Evolutionary conservation across 768 basidiomycete species (phyloP).

Genomic region (Tylopilus intermedius): DNA sequence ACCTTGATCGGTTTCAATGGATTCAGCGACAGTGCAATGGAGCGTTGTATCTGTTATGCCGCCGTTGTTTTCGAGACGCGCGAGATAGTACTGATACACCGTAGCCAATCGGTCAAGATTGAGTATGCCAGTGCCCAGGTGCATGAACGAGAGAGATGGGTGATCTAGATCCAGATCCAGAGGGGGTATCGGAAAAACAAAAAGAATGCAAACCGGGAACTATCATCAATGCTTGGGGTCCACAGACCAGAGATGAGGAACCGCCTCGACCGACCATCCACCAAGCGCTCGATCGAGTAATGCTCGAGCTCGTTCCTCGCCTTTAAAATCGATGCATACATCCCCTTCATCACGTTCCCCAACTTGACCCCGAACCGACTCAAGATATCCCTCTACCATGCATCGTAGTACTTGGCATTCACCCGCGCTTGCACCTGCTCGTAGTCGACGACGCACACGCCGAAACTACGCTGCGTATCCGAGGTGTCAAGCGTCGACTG

Average conservation of each 20-base stretch:
- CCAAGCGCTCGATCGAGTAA: conserved; percentile 90
- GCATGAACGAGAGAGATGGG: conserved; percentile 1
- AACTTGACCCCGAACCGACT: conserved; percentile 90
- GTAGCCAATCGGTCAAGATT: too few species aligned
- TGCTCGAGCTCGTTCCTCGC: conserved; percentile 94
- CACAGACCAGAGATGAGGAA: conserved; percentile 25
- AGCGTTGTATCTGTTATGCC: too few species aligned
- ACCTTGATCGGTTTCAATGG: too few species aligned
- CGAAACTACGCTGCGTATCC: conserved; percentile 87
- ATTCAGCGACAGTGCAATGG: too few species aligned
- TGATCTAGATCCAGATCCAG: conserved; percentile 15
- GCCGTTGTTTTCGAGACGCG: too few species aligned
- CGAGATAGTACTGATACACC: too few species aligned
- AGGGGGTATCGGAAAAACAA: conserved; percentile 10
- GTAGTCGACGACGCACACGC: conserved; percentile 92
- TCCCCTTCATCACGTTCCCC: conserved; percentile 95
- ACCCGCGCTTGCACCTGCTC: conserved; percentile 97
- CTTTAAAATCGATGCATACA: conserved; percentile 89
- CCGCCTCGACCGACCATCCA: conserved; percentile 49
- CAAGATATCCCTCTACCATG: conserved; percentile 95
- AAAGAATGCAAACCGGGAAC: background rate
- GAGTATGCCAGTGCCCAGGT: too few species aligned
- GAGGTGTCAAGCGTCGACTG: conserved; percentile 96
- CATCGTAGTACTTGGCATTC: conserved; percentile 98
- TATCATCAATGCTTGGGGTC: background rate